Evolutionary conservation across 192 early-diverging fungal genomes (phyloP), one percentile per base, ranked within the genome.

Genomic region (Podila verticillata): DNA sequence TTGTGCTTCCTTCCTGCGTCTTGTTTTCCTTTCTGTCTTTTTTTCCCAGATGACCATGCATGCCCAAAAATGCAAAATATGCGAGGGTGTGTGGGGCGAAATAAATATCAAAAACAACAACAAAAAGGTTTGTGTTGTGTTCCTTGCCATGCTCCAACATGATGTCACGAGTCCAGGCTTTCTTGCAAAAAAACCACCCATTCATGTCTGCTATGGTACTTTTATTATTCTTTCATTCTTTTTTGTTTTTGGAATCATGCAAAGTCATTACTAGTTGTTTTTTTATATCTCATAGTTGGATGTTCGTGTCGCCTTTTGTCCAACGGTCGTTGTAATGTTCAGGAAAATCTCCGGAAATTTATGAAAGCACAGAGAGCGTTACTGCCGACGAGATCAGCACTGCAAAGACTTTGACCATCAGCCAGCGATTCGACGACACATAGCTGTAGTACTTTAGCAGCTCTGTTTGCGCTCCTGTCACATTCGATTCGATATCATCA

Each of bases 401-500:
- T 26, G 90, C 91, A 85, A 99, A 97, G 48, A 98, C 90, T 83
- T 98, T 98, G 65, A 96, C 87, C 91, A 99, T 97, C 39, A 99
- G 83, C 94, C 94, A 95, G 63, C 98, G 91, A 81, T 99, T 99
- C 34, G 92, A 95, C 54, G 92, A 94, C 24, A 99, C 92, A 68
- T 90, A 93, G 57, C 94, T 90, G 82, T 96, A 99, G 82, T 96
- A 98, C 80, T 94, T 96, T 30, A 96, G 68, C 51, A 99, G 86
- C 84, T 99, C 92, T 36, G 86, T 88, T 78, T 97, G 95, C 4
- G 97, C 97, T 35, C 94, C 94, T 62, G 89, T 75, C 39, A 98
- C 94, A 81, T 98, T 98, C 64, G 91, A 88, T 81, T 98, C 95
- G 29, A 95, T 91, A 68, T 95, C 96, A 65, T 95, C 90, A 36